phyloP scores from a whole-genome alignment of 345 rosid species.

The Gossypium thurberi region DNA sequence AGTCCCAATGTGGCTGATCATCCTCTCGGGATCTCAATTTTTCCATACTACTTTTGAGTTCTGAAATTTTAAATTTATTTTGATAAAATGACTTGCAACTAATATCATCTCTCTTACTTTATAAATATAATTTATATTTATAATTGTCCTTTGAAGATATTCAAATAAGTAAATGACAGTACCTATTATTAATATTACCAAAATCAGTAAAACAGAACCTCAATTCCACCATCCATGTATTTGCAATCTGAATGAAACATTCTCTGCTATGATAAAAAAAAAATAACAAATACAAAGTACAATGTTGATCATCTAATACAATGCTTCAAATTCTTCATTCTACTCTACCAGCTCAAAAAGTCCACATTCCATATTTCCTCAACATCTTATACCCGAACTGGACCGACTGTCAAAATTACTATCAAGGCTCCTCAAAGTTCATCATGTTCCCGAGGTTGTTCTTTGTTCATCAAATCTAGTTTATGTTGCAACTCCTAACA shows the following conservation, averaged over 20 bases:
- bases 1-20: too few species aligned
- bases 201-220: not conserved
- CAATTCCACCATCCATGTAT: not conserved
- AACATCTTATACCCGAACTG: not conserved
- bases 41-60: too few species aligned
- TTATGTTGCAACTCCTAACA: slow-evolving; percentile 65
- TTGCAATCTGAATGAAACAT: not conserved
- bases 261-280: not conserved
- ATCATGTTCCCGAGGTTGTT: slow-evolving; percentile 56
- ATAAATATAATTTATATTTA: too few species aligned
- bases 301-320: not conserved
- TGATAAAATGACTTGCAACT: too few species aligned
- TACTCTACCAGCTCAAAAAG: not conserved
- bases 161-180: not conserved
- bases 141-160: too few species aligned
- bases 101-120: too few species aligned
- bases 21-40: too few species aligned
- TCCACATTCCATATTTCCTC: not conserved
- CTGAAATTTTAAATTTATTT: too few species aligned
- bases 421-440: slow-evolving; percentile 46
- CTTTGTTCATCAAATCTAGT: slow-evolving; percentile 59
- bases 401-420: not conserved
- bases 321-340: not conserved
- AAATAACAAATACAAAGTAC: not conserved
- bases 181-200: not conserved